Evolutionary conservation across 2,329 filamentous ascomycete genomes (phyloP).

Genomic region (Hymenoscyphus fraxineus): DNA sequence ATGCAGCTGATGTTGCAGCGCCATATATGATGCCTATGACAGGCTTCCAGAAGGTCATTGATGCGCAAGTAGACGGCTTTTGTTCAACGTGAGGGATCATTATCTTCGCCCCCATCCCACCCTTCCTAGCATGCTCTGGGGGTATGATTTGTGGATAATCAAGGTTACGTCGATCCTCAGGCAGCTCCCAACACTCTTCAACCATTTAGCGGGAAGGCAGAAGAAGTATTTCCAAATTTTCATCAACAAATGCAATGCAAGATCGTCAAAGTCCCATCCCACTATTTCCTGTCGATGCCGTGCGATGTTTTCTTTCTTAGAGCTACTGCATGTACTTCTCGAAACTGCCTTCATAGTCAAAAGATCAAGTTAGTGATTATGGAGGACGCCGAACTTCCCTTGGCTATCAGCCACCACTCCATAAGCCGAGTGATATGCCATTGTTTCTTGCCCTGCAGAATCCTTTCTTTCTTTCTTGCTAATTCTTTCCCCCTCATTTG

Average conservation of each 20-base stretch:
- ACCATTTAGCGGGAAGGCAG: not conserved
- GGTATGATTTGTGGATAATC: not conserved
- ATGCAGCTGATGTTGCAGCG: not conserved
- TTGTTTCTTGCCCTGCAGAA: conserved; percentile 1
- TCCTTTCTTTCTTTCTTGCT: not conserved
- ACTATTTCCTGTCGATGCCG: not conserved
- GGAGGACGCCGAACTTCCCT: too few relatives aligned
- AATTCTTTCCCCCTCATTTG: not conserved
- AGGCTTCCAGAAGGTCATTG: not conserved
- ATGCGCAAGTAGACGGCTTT: not conserved
- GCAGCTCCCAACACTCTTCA: not conserved
- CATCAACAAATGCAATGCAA: conserved; percentile 1
- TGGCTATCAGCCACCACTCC: not conserved
- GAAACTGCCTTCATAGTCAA: not conserved
- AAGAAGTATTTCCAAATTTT: not conserved
- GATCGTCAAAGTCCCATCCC: not conserved
- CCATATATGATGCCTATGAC: not conserved
- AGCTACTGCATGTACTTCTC: not conserved
- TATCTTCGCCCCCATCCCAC: not conserved
- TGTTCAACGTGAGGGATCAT: not conserved
- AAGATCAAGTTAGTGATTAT: too few relatives aligned
- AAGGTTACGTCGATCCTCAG: not conserved
- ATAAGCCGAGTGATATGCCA: not conserved
- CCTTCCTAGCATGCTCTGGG: not conserved
- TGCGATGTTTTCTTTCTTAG: not conserved